Conservation (phyloP, 306 rosid species). For the Delonix regia region DNA sequence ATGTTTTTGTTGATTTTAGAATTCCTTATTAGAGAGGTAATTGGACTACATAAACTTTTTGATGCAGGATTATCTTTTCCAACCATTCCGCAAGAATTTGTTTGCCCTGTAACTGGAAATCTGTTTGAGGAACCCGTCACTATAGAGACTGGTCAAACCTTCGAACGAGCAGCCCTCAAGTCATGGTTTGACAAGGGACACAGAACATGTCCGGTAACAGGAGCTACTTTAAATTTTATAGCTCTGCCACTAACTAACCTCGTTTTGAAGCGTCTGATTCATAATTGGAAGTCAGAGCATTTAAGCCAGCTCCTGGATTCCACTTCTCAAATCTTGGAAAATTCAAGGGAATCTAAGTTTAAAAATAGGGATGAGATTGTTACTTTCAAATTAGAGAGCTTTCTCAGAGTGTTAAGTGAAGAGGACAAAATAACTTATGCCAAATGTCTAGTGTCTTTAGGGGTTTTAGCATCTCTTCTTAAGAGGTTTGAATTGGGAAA, state of each 20-base stretch:
- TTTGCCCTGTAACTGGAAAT: constrained; percentile 71
- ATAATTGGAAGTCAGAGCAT: constrained; percentile 70
- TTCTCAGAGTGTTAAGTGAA: constrained; percentile 51
- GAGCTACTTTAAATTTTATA: constrained; percentile 56
- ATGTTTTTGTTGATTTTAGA: constrained; percentile 24
- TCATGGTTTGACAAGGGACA: constrained; percentile 82
- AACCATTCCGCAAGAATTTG: constrained; percentile 68
- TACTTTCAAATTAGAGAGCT: constrained; percentile 53
- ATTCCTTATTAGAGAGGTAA: constrained; percentile 40
- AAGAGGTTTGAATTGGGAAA: constrained; percentile 61
- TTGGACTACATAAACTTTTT: constrained; percentile 28
- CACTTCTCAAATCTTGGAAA: constrained; percentile 48
- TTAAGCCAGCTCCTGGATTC: constrained; percentile 49
- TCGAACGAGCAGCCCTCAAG: constrained; percentile 66
- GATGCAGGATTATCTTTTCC: constrained; percentile 58
- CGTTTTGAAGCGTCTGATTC: constrained; percentile 67
- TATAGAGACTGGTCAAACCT: constrained; percentile 82
- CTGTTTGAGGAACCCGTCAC: constrained; percentile 84
- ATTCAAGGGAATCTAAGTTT: constrained; percentile 35
- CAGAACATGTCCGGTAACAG: constrained; percentile 75
- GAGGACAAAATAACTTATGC: constrained; percentile 58
- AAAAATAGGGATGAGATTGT: constrained; percentile 44
- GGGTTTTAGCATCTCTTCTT: constrained; percentile 61
- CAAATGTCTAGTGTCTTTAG: constrained; percentile 56
- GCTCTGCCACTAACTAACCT: constrained; percentile 66